A percentile compares a stretch with the other conserved stretches of the same genome.
phyloP scores from a whole-genome alignment of 2,329 filamentous ascomycete genomes.

The Thelonectria olida region DNA sequence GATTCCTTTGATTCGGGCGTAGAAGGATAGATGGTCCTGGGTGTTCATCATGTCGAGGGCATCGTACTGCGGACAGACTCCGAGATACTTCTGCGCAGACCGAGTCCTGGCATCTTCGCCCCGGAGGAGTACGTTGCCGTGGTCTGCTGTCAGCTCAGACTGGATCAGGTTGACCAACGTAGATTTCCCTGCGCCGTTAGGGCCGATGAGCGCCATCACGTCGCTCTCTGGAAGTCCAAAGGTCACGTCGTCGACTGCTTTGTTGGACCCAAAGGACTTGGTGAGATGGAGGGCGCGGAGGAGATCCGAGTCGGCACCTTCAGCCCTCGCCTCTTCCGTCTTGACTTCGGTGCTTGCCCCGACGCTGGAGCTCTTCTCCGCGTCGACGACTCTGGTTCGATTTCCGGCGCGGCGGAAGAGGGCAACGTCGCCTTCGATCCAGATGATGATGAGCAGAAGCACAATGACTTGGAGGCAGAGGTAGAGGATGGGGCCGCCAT shows the following conservation, averaged over 20 bases:
- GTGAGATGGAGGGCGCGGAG: slow-evolving; percentile 74
- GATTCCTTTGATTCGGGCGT: slow-evolving; percentile 81
- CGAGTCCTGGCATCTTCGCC: slow-evolving; percentile 68
- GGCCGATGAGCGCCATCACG: slow-evolving; percentile 79
- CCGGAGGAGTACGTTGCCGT: slow-evolving; percentile 74
- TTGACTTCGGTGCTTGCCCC: slow-evolving; percentile 40
- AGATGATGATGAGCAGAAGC: slow-evolving; percentile 75
- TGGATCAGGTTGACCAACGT: slow-evolving; percentile 86
- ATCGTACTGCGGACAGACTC: slow-evolving; percentile 84
- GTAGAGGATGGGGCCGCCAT: slow-evolving; percentile 84
- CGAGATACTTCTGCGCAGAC: slow-evolving; percentile 73
- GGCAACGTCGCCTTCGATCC: slow-evolving; percentile 73
- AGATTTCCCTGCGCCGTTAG: slow-evolving; percentile 84
- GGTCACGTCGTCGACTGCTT: slow-evolving; percentile 76
- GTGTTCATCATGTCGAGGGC: slow-evolving; percentile 89
- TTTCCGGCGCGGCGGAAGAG: slow-evolving; percentile 57
- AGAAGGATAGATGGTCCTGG: slow-evolving; percentile 81
- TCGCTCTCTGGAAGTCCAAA: slow-evolving; percentile 75
- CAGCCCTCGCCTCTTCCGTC: slow-evolving; percentile 36
- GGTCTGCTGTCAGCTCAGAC: slow-evolving; percentile 76
- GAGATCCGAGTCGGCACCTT: slow-evolving; percentile 47
- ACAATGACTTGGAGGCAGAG: slow-evolving; percentile 75
- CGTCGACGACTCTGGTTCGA: slow-evolving; percentile 17
- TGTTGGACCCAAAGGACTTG: slow-evolving; percentile 71
- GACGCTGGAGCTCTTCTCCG: slow-evolving; percentile 24